A percentile compares a stretch with the other conserved stretches of the same genome.
phyloP scores from a whole-genome alignment of 495 filamentous ascomycete genomes.

The Lasiosphaeria ovina region DNA sequence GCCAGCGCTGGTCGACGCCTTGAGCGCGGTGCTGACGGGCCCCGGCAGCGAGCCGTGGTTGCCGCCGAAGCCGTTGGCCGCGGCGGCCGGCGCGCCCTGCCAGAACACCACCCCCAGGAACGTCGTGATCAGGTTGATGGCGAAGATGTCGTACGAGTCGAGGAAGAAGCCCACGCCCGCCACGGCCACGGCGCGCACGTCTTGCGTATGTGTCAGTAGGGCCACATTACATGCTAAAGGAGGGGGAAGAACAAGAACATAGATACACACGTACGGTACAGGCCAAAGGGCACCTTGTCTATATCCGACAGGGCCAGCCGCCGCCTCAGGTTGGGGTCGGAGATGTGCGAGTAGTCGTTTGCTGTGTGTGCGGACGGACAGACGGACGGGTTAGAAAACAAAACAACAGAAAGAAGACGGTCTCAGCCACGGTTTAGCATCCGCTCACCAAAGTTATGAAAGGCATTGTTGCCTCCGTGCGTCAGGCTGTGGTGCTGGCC shows the following conservation, averaged over 20 bases:
- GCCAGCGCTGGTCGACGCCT: conserved; percentile 70
- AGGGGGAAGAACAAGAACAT: background rate
- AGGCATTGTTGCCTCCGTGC: conserved; percentile 54
- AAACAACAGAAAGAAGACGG: no score
- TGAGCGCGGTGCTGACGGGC: conserved; percentile 65
- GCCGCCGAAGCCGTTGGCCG: conserved; percentile 36
- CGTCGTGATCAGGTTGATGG: conserved; percentile 66
- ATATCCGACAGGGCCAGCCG: conserved; percentile 74
- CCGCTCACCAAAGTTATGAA: conserved; percentile 52
- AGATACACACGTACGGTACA: conserved; percentile 53
- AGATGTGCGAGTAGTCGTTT: conserved; percentile 54
- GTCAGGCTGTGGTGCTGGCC: conserved; percentile 30
- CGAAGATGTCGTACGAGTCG: conserved; percentile 77
- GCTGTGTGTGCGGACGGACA: background rate
- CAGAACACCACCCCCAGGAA: conserved; percentile 76
- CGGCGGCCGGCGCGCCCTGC: conserved; percentile 41
- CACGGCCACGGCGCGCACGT: conserved; percentile 65
- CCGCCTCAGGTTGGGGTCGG: conserved; percentile 71
- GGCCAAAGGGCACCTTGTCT: conserved; percentile 76
- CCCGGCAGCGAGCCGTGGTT: conserved; percentile 54
- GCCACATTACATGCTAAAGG: background rate
- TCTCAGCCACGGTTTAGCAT: background rate
- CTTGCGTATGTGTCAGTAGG: conserved; percentile 1
- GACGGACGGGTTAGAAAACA: background rate
- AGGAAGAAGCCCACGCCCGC: conserved; percentile 87